Conservation (phyloP, 306 rosid genomes). For the Myrica gale region DNA sequence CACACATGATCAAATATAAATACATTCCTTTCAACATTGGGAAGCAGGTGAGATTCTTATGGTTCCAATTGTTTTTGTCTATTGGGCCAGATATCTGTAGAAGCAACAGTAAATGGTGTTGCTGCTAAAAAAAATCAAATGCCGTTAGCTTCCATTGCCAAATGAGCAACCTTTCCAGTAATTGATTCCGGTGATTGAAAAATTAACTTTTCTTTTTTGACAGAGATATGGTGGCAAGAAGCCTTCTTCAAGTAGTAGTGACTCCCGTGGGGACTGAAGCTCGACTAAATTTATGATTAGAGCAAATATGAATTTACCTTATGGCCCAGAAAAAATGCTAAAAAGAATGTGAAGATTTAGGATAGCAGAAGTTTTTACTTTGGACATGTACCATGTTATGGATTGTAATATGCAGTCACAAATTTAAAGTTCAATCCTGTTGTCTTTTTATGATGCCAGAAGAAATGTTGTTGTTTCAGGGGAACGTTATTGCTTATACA, state of each 20-base stretch:
- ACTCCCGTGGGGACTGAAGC: slow-evolving; percentile 51
- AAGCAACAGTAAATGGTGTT: background rate
- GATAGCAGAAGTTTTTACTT: slow-evolving; percentile 39
- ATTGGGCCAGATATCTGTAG: background rate
- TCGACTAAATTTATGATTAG: slow-evolving; percentile 21
- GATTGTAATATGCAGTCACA: slow-evolving; percentile 38
- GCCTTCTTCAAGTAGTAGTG: slow-evolving; percentile 42
- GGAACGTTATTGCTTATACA: slow-evolving; percentile 35
- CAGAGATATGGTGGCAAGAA: slow-evolving; percentile 53
- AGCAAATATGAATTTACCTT: slow-evolving; percentile 28
- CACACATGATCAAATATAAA: slow-evolving; percentile 91
- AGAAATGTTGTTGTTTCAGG: slow-evolving; percentile 27
- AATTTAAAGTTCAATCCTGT: slow-evolving; percentile 29
- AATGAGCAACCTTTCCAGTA: background rate
- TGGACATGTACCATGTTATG: slow-evolving; percentile 38
- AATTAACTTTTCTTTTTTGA: background rate
- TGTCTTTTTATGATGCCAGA: slow-evolving; percentile 28
- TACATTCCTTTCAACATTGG: slow-evolving; percentile 78
- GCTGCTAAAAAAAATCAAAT: background rate
- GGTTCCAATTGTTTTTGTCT: slow-evolving; percentile 12
- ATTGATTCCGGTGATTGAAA: background rate
- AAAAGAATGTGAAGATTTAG: slow-evolving; percentile 50
- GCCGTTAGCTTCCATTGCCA: background rate
- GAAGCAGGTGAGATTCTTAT: slow-evolving; percentile 60
- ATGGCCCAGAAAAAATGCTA: slow-evolving; percentile 15